Base-by-base conservation (phyloP, 2,329 filamentous ascomycete genomes). In the Pseudogymnoascus sp. region DNA sequence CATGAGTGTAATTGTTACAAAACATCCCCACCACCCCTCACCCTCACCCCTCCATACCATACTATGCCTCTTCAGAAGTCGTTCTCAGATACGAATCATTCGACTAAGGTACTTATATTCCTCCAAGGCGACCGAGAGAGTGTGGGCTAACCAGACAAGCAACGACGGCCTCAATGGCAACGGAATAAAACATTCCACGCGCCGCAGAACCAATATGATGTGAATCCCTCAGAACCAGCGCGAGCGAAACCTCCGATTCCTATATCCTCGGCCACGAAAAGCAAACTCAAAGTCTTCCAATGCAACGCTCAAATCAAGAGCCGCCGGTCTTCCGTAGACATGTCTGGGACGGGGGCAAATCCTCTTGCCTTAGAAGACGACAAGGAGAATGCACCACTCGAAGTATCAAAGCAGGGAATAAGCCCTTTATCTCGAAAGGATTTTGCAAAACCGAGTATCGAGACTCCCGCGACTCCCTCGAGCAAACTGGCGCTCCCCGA, bases 401-500 rank as follows among this genome's bases (percentile, higher is more conserved):
- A 59, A 37, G 42, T 42, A 31, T 26, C 6, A 7, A 16, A 61
- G 12, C 16, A 61, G 12, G 37, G 34, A 5, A 34, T 34, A 57
- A 57, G n/a, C 16, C 26, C 8, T 18, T 16, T 57, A 34, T 61
- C 34, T 39, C 59, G 37, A 40, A 42, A 39, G 4, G 59, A 61
- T 40, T 39, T 39, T 1, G 59, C 57, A 70, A 73, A 61, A 69
- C 72, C 64, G 70, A 57, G 26, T 14, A 57, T 34, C 6, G 62
- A 70, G 59, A 63, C 64, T 47, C 73, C 77, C 3, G 73, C 71
- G 18, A 85, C 84, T 1, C 83, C 84, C 1, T 77, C 78, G 12
- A 80, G 77, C 61, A 79, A 80, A 62, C 71, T 86, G 62, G 79
- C 81, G 54, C 84, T 86, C 79, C 80, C 81, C 63, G 84, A 87